A percentile compares a stretch with the other conserved stretches of the same genome.
These are phyloP conservation scores for Yarrowia bubula DNA, from an alignment of 805 yeast species.

Conservation along the genomic window DNA sequence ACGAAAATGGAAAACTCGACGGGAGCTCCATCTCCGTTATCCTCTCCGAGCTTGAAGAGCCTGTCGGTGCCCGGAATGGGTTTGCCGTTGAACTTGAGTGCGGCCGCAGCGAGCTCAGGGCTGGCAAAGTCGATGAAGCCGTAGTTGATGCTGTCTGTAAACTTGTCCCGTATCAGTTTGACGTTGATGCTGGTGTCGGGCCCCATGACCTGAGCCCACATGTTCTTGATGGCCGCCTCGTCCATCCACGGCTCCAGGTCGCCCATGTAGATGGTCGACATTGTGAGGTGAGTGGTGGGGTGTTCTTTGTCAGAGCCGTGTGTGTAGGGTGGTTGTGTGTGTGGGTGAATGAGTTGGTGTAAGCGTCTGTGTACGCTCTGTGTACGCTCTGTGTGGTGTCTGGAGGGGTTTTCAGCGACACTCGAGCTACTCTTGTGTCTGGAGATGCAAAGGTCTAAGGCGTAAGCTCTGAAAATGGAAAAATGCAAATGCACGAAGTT, in stretches of 20 bases:
- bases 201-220: conserved; percentile 53
- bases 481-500: conserved; percentile 25
- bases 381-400: neutral
- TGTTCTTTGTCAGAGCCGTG: neutral
- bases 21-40: conserved; percentile 38
- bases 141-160: conserved; percentile 60
- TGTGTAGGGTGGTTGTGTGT: neutral
- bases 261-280: conserved; percentile 59
- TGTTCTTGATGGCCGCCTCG: conserved; percentile 59
- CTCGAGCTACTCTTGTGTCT: conserved; percentile 10
- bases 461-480: conserved; percentile 23
- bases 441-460: conserved; percentile 10
- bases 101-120: conserved; percentile 59
- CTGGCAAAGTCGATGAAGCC: conserved; percentile 76
- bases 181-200: conserved; percentile 65
- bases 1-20: conserved; percentile 72
- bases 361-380: neutral
- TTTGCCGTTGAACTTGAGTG: conserved; percentile 65
- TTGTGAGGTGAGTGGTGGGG: neutral
- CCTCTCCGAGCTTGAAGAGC: conserved; percentile 55
- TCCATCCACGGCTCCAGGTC: conserved; percentile 85
- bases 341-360: neutral
- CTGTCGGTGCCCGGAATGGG: conserved; percentile 62
- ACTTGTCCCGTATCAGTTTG: conserved; percentile 69
- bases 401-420: neutral